phyloP scores from a whole-genome alignment of 345 rosid genomes.

The Sisymbrium irio region DNA sequence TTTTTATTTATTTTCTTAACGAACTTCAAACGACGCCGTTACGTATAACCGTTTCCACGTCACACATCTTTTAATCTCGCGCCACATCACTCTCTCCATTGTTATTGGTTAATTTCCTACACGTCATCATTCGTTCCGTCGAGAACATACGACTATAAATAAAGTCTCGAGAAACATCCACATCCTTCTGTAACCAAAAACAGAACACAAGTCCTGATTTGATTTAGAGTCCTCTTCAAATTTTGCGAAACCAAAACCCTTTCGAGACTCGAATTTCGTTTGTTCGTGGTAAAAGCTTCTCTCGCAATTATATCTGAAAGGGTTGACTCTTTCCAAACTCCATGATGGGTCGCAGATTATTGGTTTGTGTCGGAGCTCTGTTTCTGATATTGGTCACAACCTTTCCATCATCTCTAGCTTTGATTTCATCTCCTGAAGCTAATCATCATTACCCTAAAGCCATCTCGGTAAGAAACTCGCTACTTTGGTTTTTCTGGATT shows the following conservation, averaged over 20 bases:
- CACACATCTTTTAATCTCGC: not conserved
- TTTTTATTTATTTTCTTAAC: not conserved
- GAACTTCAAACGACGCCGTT: conserved; percentile 16
- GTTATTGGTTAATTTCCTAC: conserved; percentile 42
- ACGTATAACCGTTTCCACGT: conserved; percentile 8
- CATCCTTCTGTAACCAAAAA: not conserved
- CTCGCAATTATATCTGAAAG: not conserved
- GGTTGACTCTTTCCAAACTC: not conserved
- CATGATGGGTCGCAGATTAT: conserved; percentile 31
- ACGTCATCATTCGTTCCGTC: conserved; percentile 44
- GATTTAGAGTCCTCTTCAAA: not conserved
- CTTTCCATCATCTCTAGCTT: conserved; percentile 38
- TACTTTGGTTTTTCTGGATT: not conserved
- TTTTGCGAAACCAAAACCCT: not conserved
- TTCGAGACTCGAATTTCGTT: not conserved
- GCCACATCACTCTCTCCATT: conserved; percentile 41
- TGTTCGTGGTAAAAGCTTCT: no score
- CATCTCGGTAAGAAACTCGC: conserved; percentile 50
- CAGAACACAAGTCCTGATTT: not conserved
- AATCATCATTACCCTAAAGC: conserved; percentile 61
- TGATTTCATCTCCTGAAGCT: conserved; percentile 44
- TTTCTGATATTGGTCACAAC: conserved; percentile 39
- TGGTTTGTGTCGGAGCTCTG: conserved; percentile 22
- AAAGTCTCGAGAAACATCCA: conserved; percentile 20
- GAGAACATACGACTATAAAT: conserved; percentile 16